Base-by-base conservation (phyloP, 306 rosid genomes). In the Acacia acuminata region DNA sequence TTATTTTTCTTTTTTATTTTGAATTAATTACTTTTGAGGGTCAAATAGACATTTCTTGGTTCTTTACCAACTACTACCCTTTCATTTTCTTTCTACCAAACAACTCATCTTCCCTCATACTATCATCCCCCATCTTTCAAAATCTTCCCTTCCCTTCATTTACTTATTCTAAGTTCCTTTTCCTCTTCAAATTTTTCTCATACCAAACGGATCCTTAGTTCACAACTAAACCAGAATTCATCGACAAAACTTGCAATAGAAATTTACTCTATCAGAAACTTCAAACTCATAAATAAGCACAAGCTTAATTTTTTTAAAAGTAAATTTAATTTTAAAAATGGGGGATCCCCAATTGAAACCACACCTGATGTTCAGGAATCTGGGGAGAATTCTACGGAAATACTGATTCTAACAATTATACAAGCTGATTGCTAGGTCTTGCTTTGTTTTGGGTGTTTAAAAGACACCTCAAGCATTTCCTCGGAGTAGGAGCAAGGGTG, bases 341-440 rank as follows among this genome's bases (percentile, higher is more conserved):
- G 25, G 40, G 48, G 30, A n/a, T 32, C 50, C n/a, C 24, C 63
- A 34, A 50, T 38, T n/a, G 55, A 74, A 83, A 80, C 55, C 92
- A 82, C 92, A 95, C 98, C 97, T 93, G 87, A 84, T 84, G 71
- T 73, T 84, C 81, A 19, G 81, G 89, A n/a, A 75, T 58, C 50
- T 73, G 81, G n/a, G 68, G 73, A 78, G 82, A 85, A 53, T 84
- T 89, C 44, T 78, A 85, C 0, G 93, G 89, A 51, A 91, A 77
- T 76, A 88, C 97, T 63, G 94, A 89, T 73, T 93, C 94, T 14
- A 97, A 91, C 75, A 93, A 89, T 7, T 92, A 90, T 43, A 89
- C 80, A 36, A 92, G 86, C 78, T 84, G 87, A 84, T 87, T 77
- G 44, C 84, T 84, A 9, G 89, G 83, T 77, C 80, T 93, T 19